Evolutionary conservation across 140 eudicot species (phyloP).

Genomic region (Flaveria floridana): DNA sequence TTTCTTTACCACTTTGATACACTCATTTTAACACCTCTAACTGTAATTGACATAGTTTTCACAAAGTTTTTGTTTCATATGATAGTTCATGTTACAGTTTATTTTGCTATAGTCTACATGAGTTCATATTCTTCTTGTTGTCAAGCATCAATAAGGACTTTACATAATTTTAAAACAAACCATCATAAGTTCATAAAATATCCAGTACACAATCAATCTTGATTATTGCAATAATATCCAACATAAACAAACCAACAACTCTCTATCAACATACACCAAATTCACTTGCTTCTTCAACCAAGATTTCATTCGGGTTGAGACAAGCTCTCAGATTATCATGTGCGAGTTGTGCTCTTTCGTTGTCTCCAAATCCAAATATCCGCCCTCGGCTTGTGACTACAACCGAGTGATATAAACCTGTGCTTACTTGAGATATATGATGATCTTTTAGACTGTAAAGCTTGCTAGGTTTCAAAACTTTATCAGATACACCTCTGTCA

Average conservation of each 20-base stretch:
- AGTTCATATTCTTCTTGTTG: neutral
- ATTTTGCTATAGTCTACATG: neutral
- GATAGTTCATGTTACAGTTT: neutral
- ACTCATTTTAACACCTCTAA: neutral
- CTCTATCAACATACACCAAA: slow-evolving; percentile 26
- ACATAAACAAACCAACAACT: slow-evolving; percentile 18
- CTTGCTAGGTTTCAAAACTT: slow-evolving; percentile 60
- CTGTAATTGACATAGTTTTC: neutral
- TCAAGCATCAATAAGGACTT: neutral
- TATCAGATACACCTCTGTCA: slow-evolving; percentile 67
- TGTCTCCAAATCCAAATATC: slow-evolving; percentile 92
- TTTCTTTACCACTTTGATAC: neutral
- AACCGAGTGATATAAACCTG: slow-evolving; percentile 88
- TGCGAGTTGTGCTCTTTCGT: slow-evolving; percentile 88
- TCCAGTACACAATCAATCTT: slow-evolving; percentile 3
- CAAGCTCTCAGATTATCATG: slow-evolving; percentile 72
- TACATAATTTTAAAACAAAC: neutral
- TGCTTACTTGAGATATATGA: slow-evolving; percentile 80
- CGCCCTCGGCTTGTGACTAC: slow-evolving; percentile 62
- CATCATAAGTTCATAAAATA: slow-evolving; percentile 17
- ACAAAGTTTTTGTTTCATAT: neutral
- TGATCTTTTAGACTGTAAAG: slow-evolving; percentile 63
- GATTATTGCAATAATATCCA: slow-evolving; percentile 19
- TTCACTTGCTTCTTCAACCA: slow-evolving; percentile 39
- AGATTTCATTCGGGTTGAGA: slow-evolving; percentile 73